A percentile compares a stretch with the other conserved stretches of the same genome.
Conservation (phyloP, 495 filamentous ascomycete species). For the Aspergillus sclerotiicarbonarius region DNA sequence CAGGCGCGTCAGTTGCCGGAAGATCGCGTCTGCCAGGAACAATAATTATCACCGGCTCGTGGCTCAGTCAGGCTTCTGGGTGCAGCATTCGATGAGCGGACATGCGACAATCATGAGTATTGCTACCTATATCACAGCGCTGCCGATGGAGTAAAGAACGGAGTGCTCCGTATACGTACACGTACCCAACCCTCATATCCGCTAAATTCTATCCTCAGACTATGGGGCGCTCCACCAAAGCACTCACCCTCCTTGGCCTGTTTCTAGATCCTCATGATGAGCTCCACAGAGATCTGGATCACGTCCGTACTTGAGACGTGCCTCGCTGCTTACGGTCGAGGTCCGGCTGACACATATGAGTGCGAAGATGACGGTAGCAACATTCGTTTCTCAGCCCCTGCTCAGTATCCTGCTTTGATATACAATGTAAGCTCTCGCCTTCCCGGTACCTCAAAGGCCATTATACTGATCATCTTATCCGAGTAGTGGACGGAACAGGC, state of each 20-base stretch:
- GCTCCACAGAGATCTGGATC: slow-evolving; percentile 31
- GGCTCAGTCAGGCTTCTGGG: background rate
- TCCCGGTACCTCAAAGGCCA: background rate
- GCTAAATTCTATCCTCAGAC: background rate
- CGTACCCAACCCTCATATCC: background rate
- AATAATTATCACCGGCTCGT: background rate
- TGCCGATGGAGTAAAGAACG: background rate
- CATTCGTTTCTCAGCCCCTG: slow-evolving; percentile 28
- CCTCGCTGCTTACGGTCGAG: slow-evolving; percentile 23
- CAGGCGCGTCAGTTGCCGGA: slow-evolving; percentile 7
- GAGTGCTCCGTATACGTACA: background rate
- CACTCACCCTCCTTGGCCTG: background rate
- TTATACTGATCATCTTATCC: slow-evolving; percentile 4
- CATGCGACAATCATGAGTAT: background rate
- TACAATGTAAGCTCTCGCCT: slow-evolving; percentile 20
- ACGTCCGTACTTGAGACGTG: slow-evolving; percentile 27
- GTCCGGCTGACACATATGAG: slow-evolving; percentile 12
- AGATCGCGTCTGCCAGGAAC: slow-evolving; percentile 2
- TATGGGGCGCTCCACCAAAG: slow-evolving; percentile 12
- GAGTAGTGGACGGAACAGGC: slow-evolving; percentile 26
- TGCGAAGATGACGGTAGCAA: slow-evolving; percentile 42
- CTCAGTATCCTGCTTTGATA: slow-evolving; percentile 20
- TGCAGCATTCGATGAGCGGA: background rate
- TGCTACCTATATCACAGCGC: background rate
- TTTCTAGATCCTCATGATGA: slow-evolving; percentile 28